Base-by-base conservation (phyloP, 2,329 filamentous ascomycete species). In the Lachnellula subtilissima region DNA sequence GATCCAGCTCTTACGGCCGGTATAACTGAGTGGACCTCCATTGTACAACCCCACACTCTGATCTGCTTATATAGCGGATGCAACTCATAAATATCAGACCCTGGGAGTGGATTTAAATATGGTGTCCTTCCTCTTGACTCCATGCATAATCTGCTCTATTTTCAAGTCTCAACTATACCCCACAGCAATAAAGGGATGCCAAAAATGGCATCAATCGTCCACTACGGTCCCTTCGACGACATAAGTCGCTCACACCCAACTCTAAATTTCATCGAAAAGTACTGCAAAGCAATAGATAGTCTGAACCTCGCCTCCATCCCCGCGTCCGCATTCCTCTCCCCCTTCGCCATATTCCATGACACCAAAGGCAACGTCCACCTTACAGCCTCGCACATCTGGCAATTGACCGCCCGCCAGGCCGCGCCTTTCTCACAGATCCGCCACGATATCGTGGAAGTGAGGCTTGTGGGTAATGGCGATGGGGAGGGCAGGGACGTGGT, bases 201-300 rank as follows among this genome's bases (percentile, higher is more conserved):
- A 8, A 17, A 39, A 35, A 53, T 46, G 48, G 15, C 50, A 5
- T 35, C 47, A 35, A 54, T 61, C 55, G 46, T 53, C 19, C 59
- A 61, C 23, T 53, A 56, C 76, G 92, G 93, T 70, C 96, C 92
- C 64, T 97, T 92, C 92, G 54, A 97, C 80, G 88, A 88, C 80
- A 96, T 96, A 83, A 81, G 83, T 66, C 89, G 89, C 66, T 91
- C 96, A 76, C 88, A 96, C 66, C 92, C 91, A 7, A 37, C 45
- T 14, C 50, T 61, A 4, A 48, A 47, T 11, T 61, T 62, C 52
- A 50, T 62, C 25, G 58, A 59, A 43, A 52, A 47, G 42, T 61
- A 56, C 46, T 28, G 49, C 5, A 15, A 14, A 5, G n/a, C n/a
- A 6, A 17, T 58, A 40, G 57, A 61, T 23, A 36, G 49, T 19